phyloP scores from a whole-genome alignment of 306 rosid species.

The Vigna unguiculata region DNA sequence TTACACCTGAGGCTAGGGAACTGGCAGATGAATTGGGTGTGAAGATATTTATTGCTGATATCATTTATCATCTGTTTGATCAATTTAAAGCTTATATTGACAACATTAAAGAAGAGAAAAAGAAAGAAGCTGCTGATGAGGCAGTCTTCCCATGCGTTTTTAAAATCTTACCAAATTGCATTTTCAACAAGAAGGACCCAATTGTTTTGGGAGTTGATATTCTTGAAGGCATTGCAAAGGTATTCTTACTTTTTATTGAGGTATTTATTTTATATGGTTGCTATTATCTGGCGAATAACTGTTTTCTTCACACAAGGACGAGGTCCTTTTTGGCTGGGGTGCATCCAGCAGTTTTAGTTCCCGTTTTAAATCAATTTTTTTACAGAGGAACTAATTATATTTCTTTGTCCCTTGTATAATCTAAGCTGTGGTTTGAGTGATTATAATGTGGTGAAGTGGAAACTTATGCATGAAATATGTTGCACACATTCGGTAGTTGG shows the following conservation, averaged over 20 bases:
- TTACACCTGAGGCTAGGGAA: conserved; percentile 89
- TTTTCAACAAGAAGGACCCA: conserved; percentile 97
- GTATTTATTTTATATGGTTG: not conserved
- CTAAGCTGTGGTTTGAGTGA: not conserved
- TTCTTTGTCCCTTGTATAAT: not conserved
- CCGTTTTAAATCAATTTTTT: not conserved
- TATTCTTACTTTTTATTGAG: conserved; percentile 40
- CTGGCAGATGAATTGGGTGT: conserved; percentile 91
- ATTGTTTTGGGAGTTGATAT: conserved; percentile 96
- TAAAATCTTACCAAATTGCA: conserved; percentile 77
- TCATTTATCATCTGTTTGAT: conserved; percentile 91
- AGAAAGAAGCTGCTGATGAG: conserved; percentile 90
- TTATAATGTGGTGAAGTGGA: conserved; percentile 10
- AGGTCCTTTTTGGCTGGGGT: conserved; percentile 13
- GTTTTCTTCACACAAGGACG: conserved; percentile 17
- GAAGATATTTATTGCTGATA: conserved; percentile 85
- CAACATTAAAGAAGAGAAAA: conserved; percentile 91
- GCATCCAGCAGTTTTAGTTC: not conserved
- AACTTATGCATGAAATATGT: conserved; percentile 1
- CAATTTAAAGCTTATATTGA: conserved; percentile 93
- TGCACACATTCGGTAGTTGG: not conserved
- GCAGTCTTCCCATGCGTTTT: conserved; percentile 94
- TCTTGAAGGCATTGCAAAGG: conserved; percentile 92
- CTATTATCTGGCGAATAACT: conserved; percentile 21
- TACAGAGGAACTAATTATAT: not conserved